Evolutionary conservation across 2,329 filamentous ascomycete genomes (phyloP).

Genomic region (Seiridium cupressi): DNA sequence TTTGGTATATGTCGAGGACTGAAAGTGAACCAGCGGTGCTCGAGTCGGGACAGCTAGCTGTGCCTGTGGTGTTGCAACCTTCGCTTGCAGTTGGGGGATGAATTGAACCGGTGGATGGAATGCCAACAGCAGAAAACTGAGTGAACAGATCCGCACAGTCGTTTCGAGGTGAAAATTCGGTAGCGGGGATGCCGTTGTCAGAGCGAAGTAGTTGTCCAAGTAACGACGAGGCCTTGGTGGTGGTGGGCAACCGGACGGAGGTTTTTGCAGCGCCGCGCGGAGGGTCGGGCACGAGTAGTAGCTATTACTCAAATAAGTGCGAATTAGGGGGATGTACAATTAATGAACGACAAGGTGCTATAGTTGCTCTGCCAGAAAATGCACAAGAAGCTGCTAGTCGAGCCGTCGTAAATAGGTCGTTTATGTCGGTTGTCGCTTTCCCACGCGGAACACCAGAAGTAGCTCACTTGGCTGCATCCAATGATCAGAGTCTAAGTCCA

Average conservation of each 20-base stretch:
- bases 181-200: constrained; percentile 1
- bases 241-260: constrained; percentile 4
- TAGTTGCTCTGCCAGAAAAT: not conserved
- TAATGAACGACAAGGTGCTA: not conserved
- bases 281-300: not conserved
- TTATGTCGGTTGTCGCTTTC: constrained; percentile 7
- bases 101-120: not conserved
- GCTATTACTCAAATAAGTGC: not conserved
- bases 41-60: no score
- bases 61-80: not conserved
- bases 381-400: not conserved
- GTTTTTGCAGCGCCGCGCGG: constrained; percentile 4
- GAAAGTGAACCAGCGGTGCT: constrained; percentile 1
- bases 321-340: not conserved
- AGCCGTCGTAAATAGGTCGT: not conserved
- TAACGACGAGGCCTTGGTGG: constrained; percentile 3
- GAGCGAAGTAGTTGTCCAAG: constrained; percentile 3
- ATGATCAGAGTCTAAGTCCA: not conserved
- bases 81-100: not conserved
- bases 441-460: constrained; percentile 2
- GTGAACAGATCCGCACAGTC: constrained; percentile 12
- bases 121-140: constrained; percentile 10
- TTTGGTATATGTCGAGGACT: constrained; percentile 9
- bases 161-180: not conserved
- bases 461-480: constrained; percentile 3